A percentile compares a stretch with the other conserved stretches of the same genome.
Evolutionary conservation across 257 asterid genomes (phyloP).

Genomic region (Knoxia roxburghii): DNA sequence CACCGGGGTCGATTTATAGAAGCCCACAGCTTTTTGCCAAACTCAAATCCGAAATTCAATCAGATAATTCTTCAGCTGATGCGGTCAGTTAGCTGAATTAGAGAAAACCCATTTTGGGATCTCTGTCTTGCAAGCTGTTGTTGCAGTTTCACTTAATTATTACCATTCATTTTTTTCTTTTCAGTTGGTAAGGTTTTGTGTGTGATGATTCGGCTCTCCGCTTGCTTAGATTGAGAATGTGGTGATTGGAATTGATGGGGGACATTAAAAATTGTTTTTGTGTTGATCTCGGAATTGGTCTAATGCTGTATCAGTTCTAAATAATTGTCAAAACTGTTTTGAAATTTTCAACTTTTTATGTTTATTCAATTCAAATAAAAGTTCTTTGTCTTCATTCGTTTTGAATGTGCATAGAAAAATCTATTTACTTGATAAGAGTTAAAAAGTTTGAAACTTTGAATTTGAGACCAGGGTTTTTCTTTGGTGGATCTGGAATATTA

Average conservation of each 20-base stretch:
- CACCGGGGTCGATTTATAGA: constrained; percentile 81
- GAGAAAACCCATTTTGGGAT: background rate
- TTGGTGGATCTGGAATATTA: constrained; percentile 9
- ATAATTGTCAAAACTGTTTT: background rate
- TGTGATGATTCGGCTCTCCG: background rate
- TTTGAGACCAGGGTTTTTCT: background rate
- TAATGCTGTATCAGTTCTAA: constrained; percentile 1
- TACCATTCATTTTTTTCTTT: background rate
- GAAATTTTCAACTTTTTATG: background rate
- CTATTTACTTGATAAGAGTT: background rate
- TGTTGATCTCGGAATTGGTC: background rate
- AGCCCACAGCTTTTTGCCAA: constrained; percentile 79
- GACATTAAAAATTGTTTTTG: constrained; percentile 6
- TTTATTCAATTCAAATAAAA: too few species aligned
- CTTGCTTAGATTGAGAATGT: background rate
- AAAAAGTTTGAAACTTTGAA: background rate
- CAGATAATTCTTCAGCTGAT: constrained; percentile 72
- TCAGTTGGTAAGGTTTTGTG: background rate
- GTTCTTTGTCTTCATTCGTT: background rate
- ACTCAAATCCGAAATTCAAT: constrained; percentile 63
- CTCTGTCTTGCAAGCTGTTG: background rate
- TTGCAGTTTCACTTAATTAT: background rate
- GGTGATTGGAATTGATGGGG: background rate
- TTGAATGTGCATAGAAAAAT: background rate
- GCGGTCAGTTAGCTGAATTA: constrained; percentile 54